Conservation (phyloP, 495 filamentous ascomycete genomes). For the Hypoxylon rickii region DNA sequence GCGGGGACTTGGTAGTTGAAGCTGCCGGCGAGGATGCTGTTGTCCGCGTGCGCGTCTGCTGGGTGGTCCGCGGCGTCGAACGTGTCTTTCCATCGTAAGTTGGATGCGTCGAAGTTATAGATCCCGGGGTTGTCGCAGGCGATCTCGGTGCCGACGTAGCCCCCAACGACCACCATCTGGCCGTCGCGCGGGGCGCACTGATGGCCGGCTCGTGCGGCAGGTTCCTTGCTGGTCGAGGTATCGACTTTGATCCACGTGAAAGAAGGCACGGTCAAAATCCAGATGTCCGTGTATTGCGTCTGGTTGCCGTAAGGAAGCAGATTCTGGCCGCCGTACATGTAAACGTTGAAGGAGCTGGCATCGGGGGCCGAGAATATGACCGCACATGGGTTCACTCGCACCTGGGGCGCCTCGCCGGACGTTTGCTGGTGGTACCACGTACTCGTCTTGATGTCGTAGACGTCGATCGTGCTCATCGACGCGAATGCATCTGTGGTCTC, state of each 20-base stretch:
- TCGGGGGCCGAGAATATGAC: conserved; percentile 72
- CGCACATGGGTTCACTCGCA: conserved; percentile 75
- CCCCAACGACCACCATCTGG: conserved; percentile 74
- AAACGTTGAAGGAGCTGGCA: conserved; percentile 72
- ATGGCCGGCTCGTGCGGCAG: conserved; percentile 69
- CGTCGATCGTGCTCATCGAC: conserved; percentile 73
- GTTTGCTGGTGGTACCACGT: conserved; percentile 81
- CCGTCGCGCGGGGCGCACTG: conserved; percentile 69
- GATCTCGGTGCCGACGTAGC: conserved; percentile 65
- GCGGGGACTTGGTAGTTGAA: conserved; percentile 68
- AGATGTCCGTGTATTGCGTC: conserved; percentile 73
- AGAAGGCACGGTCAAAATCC: conserved; percentile 74
- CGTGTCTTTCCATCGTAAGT: conserved; percentile 61
- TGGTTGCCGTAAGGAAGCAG: conserved; percentile 48
- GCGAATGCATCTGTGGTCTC: conserved; percentile 59
- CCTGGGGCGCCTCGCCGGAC: conserved; percentile 61
- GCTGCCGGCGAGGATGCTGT: conserved; percentile 58
- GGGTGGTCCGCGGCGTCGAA: conserved; percentile 59
- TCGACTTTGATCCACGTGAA: conserved; percentile 76
- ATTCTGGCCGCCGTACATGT: conserved; percentile 78
- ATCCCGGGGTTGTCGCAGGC: conserved; percentile 71
- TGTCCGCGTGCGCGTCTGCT: conserved; percentile 43
- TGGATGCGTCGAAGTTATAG: conserved; percentile 69
- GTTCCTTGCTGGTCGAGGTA: conserved; percentile 53
- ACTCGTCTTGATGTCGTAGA: conserved; percentile 75